Evolutionary conservation across 305 asterid genomes (phyloP), one percentile per base, ranked within the genome.

Genomic region (Withania somnifera): DNA sequence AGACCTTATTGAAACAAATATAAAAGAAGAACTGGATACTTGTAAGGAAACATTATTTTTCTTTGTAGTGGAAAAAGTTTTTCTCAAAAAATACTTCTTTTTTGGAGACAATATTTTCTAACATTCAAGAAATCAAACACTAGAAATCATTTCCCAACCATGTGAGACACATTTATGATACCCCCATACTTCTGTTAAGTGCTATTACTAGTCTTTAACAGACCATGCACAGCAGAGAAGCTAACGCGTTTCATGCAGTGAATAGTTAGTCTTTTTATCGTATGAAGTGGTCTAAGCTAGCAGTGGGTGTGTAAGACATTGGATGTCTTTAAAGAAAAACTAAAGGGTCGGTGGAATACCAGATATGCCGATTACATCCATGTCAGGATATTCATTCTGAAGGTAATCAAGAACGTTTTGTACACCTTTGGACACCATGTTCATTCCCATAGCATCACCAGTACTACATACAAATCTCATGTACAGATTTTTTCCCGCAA

Each of bases 361-460:
- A 54, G 82, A 53, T 78, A 78, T 78, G 26, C 82, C 82, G 54
- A 78, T 57, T 56, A 78, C 82, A 78, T 78, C 82, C 82, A 78
- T 78, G 82, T 78, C 82, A 6, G 82, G 57, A 20, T 57, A 78
- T 38, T 38, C 82, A 78, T 22, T 78, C 26, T 78, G 73, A 58
- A 78, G 82, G 82, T 54, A 78, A 78, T 78, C 82, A 57, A 78
- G 71, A 57, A 78, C 82, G 10, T 78, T 78, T 38, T 78, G 82
- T 60, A 78, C 82, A 32, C 82, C 82, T 56, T 78, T 78, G 20
- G 73, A 78, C 56, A 78, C 82, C 82, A 78, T 78, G 54, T 78
- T 78, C 82, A 78, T 78, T 26, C 82, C 82, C 82, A 78, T 78
- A 8, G 82, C 82, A 78, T 78, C 82, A 57, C 82, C 82, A 1